These are phyloP conservation scores for Clathrus columnatus DNA, from an alignment of 768 basidiomycete genomes.

Conservation along the genomic window DNA sequence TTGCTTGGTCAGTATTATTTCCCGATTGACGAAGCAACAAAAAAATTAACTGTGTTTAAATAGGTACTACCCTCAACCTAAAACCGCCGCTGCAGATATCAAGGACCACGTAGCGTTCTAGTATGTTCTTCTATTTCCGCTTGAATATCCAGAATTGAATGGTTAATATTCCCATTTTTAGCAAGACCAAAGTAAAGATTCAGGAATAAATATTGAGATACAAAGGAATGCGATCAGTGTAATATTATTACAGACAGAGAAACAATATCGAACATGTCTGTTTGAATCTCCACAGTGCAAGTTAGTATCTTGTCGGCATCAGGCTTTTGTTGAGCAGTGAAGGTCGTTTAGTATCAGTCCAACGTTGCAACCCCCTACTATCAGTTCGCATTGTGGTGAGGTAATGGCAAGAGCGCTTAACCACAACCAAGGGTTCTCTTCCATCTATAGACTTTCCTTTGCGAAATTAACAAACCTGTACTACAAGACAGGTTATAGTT, in stretches of 20 bases:
- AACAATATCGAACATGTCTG: neutral
- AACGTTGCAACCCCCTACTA: too few relatives aligned
- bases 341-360: too few relatives aligned
- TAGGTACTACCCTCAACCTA: constrained; percentile 45
- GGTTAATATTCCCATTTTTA: neutral
- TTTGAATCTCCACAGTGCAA: constrained; percentile 8
- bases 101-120: constrained; percentile 69
- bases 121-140: constrained; percentile 36
- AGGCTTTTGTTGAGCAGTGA: too few relatives aligned
- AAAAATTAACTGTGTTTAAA: neutral
- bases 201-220: neutral
- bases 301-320: too few relatives aligned
- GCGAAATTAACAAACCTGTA: too few relatives aligned
- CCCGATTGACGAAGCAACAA: neutral
- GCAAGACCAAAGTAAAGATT: constrained; percentile 10
- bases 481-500: too few relatives aligned
- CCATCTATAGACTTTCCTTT: too few relatives aligned
- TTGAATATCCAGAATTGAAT: neutral
- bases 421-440: too few relatives aligned
- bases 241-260: neutral
- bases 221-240: neutral
- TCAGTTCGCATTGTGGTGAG: too few relatives aligned
- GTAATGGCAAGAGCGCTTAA: too few relatives aligned
- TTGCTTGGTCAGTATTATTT: constrained; percentile 49
- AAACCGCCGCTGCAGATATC: constrained; percentile 40